Evolutionary conservation across 164 flowering plant species (phyloP), one percentile per base, ranked within the genome.

Genomic region (Macadamia integrifolia): DNA sequence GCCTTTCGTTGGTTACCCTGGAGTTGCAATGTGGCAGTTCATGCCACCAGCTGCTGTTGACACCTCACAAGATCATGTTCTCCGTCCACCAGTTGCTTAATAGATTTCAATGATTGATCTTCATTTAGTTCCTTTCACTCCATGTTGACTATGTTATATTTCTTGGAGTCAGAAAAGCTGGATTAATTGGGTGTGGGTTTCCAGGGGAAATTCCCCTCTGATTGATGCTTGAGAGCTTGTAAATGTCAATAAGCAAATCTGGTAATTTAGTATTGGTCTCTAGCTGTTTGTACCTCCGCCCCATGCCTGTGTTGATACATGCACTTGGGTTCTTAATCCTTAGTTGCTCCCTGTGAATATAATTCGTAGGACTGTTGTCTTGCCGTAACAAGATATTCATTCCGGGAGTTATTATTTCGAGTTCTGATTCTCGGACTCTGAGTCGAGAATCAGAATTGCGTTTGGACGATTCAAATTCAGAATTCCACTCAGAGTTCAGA

Each of bases 11-110:
- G 75, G 96, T 18, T 92, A 87, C 80, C 96, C 96, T 0, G 92
- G 93, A 44, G 90, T 93, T 42, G 92, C 93, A 18, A 93, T 93
- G 97, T 93, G 97, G 97, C 98, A 90, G 68, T 91, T 91, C 82
- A 81, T 93, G 97, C 98, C 98, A 3, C 92, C 97, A 53, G 92
- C 97, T n/a, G 75, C 91, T 0, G 90, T 91, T 57, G 98, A 93
- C 70, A 89, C 97, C 59, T 91, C 98, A 0, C 92, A 89, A 82
- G 98, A 93, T 74, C 98, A 89, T 74, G 88, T 85, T 17, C 93
- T 89, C 42, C 97, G 88, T 29, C 96, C 98, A 0, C 98, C 98
- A 6, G 98, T 89, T 70, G 98, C 98, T 29, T 17, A 58, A 69
- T 72, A 61, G 62, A 48, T 23, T 58, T 18, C 62, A 18, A 31